Conservation (phyloP, 768 basidiomycete genomes). For the Pholiota molesta region DNA sequence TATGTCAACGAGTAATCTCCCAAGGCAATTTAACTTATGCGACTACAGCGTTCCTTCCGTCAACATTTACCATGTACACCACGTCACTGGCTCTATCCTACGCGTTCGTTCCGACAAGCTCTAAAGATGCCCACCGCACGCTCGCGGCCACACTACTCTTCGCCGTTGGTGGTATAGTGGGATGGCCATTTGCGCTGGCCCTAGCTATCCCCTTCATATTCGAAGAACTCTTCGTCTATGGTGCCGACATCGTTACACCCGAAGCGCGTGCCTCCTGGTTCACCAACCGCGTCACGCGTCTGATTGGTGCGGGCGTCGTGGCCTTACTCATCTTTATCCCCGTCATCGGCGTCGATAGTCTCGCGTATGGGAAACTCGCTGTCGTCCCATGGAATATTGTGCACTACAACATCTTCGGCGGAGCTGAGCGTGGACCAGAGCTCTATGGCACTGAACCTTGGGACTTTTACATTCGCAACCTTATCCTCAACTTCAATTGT, state of each 20-base stretch:
- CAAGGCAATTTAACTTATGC: conserved; percentile 10
- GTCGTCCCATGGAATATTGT: conserved; percentile 94
- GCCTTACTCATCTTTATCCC: conserved; percentile 76
- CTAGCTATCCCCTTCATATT: conserved; percentile 87
- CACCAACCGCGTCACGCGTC: conserved; percentile 57
- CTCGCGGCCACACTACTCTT: conserved; percentile 69
- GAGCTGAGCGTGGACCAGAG: conserved; percentile 77
- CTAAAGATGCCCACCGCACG: conserved; percentile 56
- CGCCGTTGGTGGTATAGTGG: conserved; percentile 83
- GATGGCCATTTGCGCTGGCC: conserved; percentile 96
- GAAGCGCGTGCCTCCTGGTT: conserved; percentile 56
- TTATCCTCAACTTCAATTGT: conserved; percentile 93
- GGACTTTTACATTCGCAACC: conserved; percentile 86
- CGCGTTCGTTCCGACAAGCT: conserved; percentile 59
- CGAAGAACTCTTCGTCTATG: conserved; percentile 84
- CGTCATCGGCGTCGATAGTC: conserved; percentile 79
- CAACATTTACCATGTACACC: conserved; percentile 94
- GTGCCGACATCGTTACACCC: conserved; percentile 63
- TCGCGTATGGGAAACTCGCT: conserved; percentile 79
- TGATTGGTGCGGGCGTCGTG: conserved; percentile 53
- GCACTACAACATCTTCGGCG: conserved; percentile 90
- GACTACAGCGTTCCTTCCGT: conserved; percentile 83
- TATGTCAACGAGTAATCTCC: conserved; percentile 34
- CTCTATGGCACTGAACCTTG: conserved; percentile 92
- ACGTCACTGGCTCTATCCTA: conserved; percentile 79